Conservation (phyloP, 2,329 filamentous ascomycete genomes). For the Fusarium begoniae region DNA sequence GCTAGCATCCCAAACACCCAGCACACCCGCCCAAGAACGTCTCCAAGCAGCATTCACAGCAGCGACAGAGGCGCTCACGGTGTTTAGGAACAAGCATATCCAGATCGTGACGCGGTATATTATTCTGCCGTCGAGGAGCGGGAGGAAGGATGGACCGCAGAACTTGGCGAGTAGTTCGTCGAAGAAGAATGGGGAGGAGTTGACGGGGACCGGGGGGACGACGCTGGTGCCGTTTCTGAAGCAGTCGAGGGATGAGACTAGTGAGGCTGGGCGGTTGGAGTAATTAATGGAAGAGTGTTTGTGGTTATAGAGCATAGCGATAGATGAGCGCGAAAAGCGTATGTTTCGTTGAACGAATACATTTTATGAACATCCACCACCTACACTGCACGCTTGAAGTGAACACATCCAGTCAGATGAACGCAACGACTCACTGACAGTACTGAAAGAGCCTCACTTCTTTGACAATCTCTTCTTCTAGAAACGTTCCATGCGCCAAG, state of each 20-base stretch:
- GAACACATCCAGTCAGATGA: background rate
- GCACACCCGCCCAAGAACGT: conserved; percentile 59
- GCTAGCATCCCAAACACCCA: conserved; percentile 66
- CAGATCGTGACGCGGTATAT: conserved; percentile 92
- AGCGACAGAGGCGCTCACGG: conserved; percentile 77
- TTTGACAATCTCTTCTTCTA: background rate
- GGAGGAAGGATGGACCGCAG: conserved; percentile 36
- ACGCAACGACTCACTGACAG: background rate
- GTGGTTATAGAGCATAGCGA: conserved; percentile 15
- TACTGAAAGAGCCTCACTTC: too few relatives aligned
- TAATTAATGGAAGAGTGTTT: background rate
- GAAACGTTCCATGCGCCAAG: background rate
- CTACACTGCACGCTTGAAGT: background rate
- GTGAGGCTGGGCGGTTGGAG: conserved; percentile 48
- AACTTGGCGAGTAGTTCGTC: conserved; percentile 59
- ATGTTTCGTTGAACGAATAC: background rate
- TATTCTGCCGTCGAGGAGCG: conserved; percentile 74
- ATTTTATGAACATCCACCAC: background rate
- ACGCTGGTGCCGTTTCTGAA: conserved; percentile 89
- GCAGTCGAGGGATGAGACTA: conserved; percentile 86
- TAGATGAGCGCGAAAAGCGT: background rate
- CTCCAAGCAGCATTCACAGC: conserved; percentile 68
- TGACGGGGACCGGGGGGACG: conserved; percentile 89
- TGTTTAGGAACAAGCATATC: conserved; percentile 86
- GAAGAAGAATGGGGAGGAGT: conserved; percentile 51